Evolutionary conservation across 495 filamentous ascomycete species (phyloP).

Genomic region (Aspergillus cavernicola): DNA sequence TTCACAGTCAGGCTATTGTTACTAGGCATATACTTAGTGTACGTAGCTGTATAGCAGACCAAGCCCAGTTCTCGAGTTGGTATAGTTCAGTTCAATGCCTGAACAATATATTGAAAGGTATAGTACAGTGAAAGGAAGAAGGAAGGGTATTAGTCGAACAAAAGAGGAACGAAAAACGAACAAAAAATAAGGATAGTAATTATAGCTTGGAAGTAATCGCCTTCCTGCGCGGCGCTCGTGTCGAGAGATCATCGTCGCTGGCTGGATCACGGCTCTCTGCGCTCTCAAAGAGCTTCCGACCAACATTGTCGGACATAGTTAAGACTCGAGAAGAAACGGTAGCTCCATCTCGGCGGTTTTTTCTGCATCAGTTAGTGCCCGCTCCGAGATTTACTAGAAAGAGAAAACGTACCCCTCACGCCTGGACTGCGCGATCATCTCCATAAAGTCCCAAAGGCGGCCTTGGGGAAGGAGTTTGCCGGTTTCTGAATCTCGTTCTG

Average conservation of each 20-base stretch:
- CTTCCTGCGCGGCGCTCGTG: conserved; percentile 37
- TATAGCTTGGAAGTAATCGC: conserved; percentile 38
- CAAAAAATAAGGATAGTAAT: neutral
- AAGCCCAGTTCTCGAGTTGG: no score
- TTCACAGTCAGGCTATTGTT: no score
- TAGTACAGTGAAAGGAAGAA: conserved; percentile 3
- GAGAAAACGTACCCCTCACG: conserved; percentile 65
- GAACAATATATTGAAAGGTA: neutral
- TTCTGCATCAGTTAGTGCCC: conserved; percentile 36
- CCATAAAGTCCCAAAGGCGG: conserved; percentile 83
- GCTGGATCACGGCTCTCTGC: conserved; percentile 29
- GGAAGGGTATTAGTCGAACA: conserved; percentile 2
- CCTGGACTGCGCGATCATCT: conserved; percentile 75
- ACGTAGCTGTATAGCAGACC: no score
- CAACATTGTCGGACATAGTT: conserved; percentile 61
- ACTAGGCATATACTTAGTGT: no score
- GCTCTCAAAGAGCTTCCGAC: conserved; percentile 44
- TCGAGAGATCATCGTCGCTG: conserved; percentile 30
- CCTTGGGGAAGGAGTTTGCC: conserved; percentile 65
- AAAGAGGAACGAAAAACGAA: neutral
- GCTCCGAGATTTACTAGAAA: neutral
- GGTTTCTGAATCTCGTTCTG: conserved; percentile 56
- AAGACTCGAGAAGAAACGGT: conserved; percentile 86
- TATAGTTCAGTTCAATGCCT: no score
- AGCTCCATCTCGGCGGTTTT: conserved; percentile 87